Percentiles rank a stretch among this genome's conserved stretches.
Evolutionary conservation across 176 grass and related monocot species (phyloP).

Genomic region (Musa acuminata): DNA sequence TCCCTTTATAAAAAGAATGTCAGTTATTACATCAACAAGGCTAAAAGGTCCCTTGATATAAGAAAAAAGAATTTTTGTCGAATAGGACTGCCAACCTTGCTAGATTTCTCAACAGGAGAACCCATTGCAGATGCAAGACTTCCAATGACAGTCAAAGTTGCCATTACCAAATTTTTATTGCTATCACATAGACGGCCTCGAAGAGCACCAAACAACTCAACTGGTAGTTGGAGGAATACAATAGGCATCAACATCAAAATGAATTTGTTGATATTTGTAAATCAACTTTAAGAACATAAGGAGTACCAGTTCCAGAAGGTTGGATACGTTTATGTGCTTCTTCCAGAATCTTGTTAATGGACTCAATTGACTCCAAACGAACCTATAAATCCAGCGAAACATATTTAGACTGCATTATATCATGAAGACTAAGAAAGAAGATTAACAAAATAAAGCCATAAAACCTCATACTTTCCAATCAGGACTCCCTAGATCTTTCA

Average conservation of each 20-base stretch:
- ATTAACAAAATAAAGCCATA: background rate
- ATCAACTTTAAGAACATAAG: background rate
- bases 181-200: slow-evolving; percentile 83
- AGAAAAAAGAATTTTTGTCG: slow-evolving; percentile 7
- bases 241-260: background rate
- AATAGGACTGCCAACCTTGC: slow-evolving; percentile 53
- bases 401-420: background rate
- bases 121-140: slow-evolving; percentile 88
- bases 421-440: background rate
- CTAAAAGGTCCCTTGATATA: background rate
- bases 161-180: slow-evolving; percentile 98
- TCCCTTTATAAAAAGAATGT: slow-evolving; percentile 41
- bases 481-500: slow-evolving; percentile 81
- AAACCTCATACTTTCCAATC: slow-evolving; percentile 80
- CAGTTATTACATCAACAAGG: background rate
- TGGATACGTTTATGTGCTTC: slow-evolving; percentile 98
- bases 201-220: slow-evolving; percentile 69
- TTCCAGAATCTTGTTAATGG: slow-evolving; percentile 85
- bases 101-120: slow-evolving; percentile 82
- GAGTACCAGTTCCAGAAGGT: slow-evolving; percentile 72
- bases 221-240: slow-evolving; percentile 34
- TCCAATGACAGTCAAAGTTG: slow-evolving; percentile 68
- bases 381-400: slow-evolving; percentile 38
- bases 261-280: background rate
- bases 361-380: slow-evolving; percentile 80